These are phyloP conservation scores for Heterobasidion annosum DNA, from an alignment of 1,284 basidiomycete species.

Conservation along the genomic window DNA sequence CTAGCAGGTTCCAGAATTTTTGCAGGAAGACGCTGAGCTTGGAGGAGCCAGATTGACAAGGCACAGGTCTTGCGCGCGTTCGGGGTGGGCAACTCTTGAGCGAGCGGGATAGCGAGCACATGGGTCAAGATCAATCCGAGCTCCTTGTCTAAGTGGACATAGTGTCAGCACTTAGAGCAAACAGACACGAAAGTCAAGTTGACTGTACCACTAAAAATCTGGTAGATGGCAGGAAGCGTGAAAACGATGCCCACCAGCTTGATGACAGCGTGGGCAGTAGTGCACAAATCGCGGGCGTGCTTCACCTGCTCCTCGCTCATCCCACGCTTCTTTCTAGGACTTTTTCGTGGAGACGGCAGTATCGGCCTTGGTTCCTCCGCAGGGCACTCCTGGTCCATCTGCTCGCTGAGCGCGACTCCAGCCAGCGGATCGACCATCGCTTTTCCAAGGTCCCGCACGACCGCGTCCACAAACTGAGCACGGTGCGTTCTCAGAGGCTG, in stretches of 20 bases:
- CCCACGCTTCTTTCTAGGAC: slow-evolving; percentile 52
- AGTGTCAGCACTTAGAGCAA: slow-evolving; percentile 1
- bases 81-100: slow-evolving; percentile 58
- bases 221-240: slow-evolving; percentile 45
- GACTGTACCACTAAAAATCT: slow-evolving; percentile 49
- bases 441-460: slow-evolving; percentile 54
- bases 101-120: slow-evolving; percentile 61
- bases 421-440: slow-evolving; percentile 49
- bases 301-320: slow-evolving; percentile 70
- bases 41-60: slow-evolving; percentile 62
- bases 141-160: slow-evolving; percentile 36
- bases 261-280: slow-evolving; percentile 57
- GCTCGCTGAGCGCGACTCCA: slow-evolving; percentile 17
- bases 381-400: slow-evolving; percentile 1
- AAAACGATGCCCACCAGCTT: slow-evolving; percentile 53
- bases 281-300: slow-evolving; percentile 66
- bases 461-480: slow-evolving; percentile 37
- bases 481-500: slow-evolving; percentile 50
- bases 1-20: slow-evolving; percentile 48
- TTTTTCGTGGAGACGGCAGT: slow-evolving; percentile 38
- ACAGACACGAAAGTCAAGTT: slow-evolving; percentile 2
- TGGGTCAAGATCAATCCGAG: slow-evolving; percentile 49
- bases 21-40: slow-evolving; percentile 56
- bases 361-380: slow-evolving; percentile 13
- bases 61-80: slow-evolving; percentile 79